Evolutionary conservation across 768 basidiomycete genomes (phyloP).

Genomic region (Lactarius hatsudake): DNA sequence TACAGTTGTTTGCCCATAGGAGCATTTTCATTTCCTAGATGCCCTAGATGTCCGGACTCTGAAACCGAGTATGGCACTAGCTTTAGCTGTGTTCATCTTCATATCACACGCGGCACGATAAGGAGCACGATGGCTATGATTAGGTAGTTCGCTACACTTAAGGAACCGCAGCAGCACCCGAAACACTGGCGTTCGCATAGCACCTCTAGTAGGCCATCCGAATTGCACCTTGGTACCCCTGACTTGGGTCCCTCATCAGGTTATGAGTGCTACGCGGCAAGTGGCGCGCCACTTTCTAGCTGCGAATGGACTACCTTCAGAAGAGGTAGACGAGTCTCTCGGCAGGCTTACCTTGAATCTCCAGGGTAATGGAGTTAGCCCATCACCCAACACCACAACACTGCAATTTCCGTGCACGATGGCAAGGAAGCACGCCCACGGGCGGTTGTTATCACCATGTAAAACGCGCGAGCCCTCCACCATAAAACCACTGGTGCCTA

Average conservation of each 20-base stretch:
- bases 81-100: constrained; percentile 1
- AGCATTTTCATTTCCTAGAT: not conserved
- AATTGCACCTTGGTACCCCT: not conserved
- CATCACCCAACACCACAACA: not conserved
- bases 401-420: not conserved
- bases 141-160: not conserved
- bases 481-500: not conserved
- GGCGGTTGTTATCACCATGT: not conserved
- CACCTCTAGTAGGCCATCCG: not conserved
- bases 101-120: not conserved
- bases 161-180: not conserved
- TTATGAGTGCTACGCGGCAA: not conserved
- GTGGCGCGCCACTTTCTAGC: not conserved
- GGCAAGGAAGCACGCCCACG: not conserved
- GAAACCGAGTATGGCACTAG: constrained; percentile 9
- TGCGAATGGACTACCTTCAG: not conserved
- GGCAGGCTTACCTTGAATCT: not conserved
- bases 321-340: not conserved
- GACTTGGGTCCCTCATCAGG: not conserved
- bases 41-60: not conserved
- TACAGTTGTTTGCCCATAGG: not conserved
- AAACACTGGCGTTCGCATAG: not conserved
- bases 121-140: not conserved
- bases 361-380: not conserved
- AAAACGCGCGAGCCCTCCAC: not conserved